Evolutionary conservation across 257 asterid genomes (phyloP).

Genomic region (Solanum etuberosum): DNA sequence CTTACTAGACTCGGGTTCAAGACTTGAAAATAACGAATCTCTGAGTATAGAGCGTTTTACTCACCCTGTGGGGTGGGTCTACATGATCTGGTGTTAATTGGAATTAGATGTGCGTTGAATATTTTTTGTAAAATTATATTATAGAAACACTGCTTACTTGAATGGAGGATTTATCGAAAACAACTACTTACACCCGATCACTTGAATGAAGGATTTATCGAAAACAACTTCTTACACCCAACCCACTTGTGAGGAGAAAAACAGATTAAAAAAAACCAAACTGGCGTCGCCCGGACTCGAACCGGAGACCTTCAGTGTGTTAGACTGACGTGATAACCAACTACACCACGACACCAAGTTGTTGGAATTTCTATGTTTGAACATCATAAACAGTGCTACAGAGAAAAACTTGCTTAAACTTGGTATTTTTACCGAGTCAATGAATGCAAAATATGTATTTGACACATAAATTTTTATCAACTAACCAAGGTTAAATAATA

Average conservation of each 20-base stretch:
- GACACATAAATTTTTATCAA: not conserved
- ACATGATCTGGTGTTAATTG: not conserved
- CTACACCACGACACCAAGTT: constrained; percentile 52
- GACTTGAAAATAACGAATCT: not conserved
- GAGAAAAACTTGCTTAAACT: not conserved
- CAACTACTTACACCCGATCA: too few species aligned
- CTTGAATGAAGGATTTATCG: too few species aligned
- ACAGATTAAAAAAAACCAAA: accelerated
- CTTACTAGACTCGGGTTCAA: not conserved
- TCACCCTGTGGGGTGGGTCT: not conserved
- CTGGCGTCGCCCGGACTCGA: constrained; percentile 73
- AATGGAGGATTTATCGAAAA: not conserved
- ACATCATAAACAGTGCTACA: not conserved
- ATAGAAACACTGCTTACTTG: too few species aligned
- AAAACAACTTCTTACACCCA: too few species aligned
- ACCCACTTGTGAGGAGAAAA: not conserved
- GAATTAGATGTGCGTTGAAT: not conserved
- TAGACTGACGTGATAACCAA: constrained; percentile 91
- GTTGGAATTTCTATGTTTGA: accelerated
- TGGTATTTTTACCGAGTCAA: not conserved
- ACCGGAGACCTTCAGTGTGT: constrained; percentile 92
- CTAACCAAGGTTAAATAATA: too few species aligned
- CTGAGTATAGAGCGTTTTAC: not conserved
- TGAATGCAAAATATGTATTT: not conserved
- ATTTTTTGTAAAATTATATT: too few species aligned